These are phyloP conservation scores for Ogataea ganodermae DNA, from an alignment of 805 yeast species.

Conservation along the genomic window DNA sequence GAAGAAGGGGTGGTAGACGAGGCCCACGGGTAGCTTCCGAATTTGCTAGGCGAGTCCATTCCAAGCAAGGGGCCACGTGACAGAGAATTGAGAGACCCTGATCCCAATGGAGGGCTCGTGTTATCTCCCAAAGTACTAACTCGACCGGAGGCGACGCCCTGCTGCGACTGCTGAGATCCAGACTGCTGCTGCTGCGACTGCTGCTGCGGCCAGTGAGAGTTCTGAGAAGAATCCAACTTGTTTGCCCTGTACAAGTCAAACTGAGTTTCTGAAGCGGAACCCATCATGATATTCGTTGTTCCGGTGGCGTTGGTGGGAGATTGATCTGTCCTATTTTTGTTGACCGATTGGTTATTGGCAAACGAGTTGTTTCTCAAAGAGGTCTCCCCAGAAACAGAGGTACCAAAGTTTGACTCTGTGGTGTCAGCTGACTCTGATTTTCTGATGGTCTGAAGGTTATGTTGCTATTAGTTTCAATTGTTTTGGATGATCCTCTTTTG, in stretches of 20 bases:
- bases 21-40: conserved; percentile 20
- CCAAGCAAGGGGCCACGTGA: conserved; percentile 16
- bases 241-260: conserved; percentile 18
- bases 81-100: conserved; percentile 9
- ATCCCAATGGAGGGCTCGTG: conserved; percentile 5
- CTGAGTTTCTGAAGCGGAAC: conserved; percentile 11
- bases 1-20: conserved; percentile 16
- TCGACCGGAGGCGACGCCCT: conserved; percentile 7
- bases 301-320: conserved; percentile 8
- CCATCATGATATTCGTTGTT: conserved; percentile 8
- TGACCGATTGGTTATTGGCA: conserved; percentile 10
- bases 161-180: conserved; percentile 12
- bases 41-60: conserved; percentile 15
- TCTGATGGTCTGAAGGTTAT: conserved; percentile 13
- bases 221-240: conserved; percentile 11
- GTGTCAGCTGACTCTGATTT: conserved; percentile 25
- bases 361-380: conserved; percentile 15
- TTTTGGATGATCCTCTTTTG: conserved; percentile 5
- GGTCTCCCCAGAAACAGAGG: conserved; percentile 21
- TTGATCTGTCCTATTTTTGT: conserved; percentile 9
- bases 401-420: conserved; percentile 24
- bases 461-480: conserved; percentile 3
- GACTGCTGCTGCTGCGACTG: neutral
- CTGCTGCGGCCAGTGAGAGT: conserved; percentile 17
- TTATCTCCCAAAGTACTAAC: conserved; percentile 8